Percentiles rank a stretch among this genome's conserved stretches.
Conservation (phyloP, 176 grass and related monocot species). For the Musa itinerans region DNA sequence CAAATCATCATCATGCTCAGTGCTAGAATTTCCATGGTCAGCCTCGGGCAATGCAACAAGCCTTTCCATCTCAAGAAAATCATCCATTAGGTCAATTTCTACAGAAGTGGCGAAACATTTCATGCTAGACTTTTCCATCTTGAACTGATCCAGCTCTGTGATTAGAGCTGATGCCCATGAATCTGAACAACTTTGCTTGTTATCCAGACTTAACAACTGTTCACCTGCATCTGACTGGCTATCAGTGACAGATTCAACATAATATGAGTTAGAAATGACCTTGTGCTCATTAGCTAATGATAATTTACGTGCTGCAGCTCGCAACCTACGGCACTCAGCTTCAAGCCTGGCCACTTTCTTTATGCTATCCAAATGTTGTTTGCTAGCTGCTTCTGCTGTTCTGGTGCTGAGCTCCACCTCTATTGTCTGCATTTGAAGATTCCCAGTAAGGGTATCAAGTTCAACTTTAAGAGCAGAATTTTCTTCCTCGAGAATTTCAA, state of each 20-base stretch:
- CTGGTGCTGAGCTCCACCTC: conserved; percentile 76
- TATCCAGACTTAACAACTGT: background rate
- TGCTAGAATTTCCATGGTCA: conserved; percentile 29
- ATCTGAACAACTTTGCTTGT: conserved; percentile 59
- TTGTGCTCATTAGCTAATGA: conserved; percentile 16
- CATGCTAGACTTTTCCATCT: conserved; percentile 29
- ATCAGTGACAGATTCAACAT: conserved; percentile 62
- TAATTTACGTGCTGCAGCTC: conserved; percentile 17
- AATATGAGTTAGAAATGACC: conserved; percentile 17
- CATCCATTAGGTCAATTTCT: conserved; percentile 89
- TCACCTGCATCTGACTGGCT: conserved; percentile 59
- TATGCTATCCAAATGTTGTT: conserved; percentile 76
- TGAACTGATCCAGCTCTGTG: conserved; percentile 74
- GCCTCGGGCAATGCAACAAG: conserved; percentile 55
- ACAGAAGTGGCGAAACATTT: conserved; percentile 38
- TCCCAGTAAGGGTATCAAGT: conserved; percentile 20
- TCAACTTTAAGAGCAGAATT: conserved; percentile 47
- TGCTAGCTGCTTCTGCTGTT: conserved; percentile 73
- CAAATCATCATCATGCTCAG: background rate
- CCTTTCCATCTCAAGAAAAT: conserved; percentile 98
- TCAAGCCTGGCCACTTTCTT: conserved; percentile 68
- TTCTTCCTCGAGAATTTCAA: conserved; percentile 55
- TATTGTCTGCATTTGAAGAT: conserved; percentile 41
- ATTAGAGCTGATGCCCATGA: conserved; percentile 74
- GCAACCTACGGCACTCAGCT: conserved; percentile 65